These are phyloP conservation scores for Coleophoma eucalyptorum DNA, from an alignment of 2,329 filamentous ascomycete genomes.

Conservation along the genomic window DNA sequence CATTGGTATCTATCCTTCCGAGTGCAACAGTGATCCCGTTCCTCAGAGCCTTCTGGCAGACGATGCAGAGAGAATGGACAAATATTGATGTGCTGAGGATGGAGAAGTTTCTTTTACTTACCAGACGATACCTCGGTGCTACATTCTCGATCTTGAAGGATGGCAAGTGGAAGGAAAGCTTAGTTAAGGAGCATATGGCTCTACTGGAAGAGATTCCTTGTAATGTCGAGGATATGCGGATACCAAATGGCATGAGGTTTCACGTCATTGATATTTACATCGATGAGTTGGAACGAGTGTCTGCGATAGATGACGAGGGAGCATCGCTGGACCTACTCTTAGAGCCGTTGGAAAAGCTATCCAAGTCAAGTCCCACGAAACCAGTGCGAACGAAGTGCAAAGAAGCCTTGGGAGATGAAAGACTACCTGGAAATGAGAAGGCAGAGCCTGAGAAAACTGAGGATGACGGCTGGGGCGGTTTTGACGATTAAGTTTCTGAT, in stretches of 20 bases:
- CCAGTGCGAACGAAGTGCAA: slow-evolving; percentile 65
- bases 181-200: slow-evolving; percentile 38
- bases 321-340: slow-evolving; percentile 33
- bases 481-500: slow-evolving; percentile 19
- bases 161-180: slow-evolving; percentile 29
- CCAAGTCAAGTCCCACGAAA: slow-evolving; percentile 59
- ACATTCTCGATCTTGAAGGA: slow-evolving; percentile 48
- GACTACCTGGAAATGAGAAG: slow-evolving; percentile 60
- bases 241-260: slow-evolving; percentile 80
- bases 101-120: slow-evolving; percentile 89
- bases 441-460: slow-evolving; percentile 31
- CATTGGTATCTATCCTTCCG: slow-evolving; percentile 59
- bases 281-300: slow-evolving; percentile 77
- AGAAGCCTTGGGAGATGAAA: slow-evolving; percentile 70
- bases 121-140: slow-evolving; percentile 73
- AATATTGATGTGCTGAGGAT: slow-evolving; percentile 72
- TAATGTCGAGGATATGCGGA: slow-evolving; percentile 38
- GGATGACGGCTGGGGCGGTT: slow-evolving; percentile 31
- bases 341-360: slow-evolving; percentile 38
- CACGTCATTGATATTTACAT: slow-evolving; percentile 90
- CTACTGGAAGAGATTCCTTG: slow-evolving; percentile 41
- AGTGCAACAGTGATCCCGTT: slow-evolving; percentile 37
- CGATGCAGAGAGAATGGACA: slow-evolving; percentile 66
- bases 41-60: slow-evolving; percentile 67
- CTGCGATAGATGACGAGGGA: slow-evolving; percentile 40